A percentile compares a stretch with the other conserved stretches of the same genome.
phyloP scores from a whole-genome alignment of 1,139 yeast genomes.

The Taphrina sp. region DNA sequence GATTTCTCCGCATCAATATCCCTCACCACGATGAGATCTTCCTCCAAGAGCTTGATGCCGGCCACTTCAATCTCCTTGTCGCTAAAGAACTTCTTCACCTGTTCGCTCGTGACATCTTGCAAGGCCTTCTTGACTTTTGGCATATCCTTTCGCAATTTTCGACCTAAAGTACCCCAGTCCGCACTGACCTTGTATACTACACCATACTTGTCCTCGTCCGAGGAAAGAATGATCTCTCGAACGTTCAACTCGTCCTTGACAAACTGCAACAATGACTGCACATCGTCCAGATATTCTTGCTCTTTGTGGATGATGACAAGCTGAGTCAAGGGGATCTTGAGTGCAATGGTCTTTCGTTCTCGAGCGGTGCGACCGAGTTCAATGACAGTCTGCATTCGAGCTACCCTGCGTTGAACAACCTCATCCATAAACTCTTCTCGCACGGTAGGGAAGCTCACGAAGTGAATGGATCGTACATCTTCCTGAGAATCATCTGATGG shows the following conservation, averaged over 20 bases:
- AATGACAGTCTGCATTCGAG: constrained; percentile 95
- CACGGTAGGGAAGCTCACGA: constrained; percentile 83
- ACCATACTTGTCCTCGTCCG: constrained; percentile 87
- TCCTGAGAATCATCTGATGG: constrained; percentile 52
- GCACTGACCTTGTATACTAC: constrained; percentile 93
- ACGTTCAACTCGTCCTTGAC: constrained; percentile 89
- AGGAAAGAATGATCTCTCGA: constrained; percentile 79
- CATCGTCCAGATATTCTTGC: constrained; percentile 67
- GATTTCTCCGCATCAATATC: constrained; percentile 57
- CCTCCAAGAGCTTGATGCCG: constrained; percentile 80
- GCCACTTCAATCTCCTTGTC: constrained; percentile 79
- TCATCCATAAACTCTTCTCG: constrained; percentile 78
- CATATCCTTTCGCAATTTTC: constrained; percentile 90
- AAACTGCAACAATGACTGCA: constrained; percentile 72
- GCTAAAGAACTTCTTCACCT: constrained; percentile 72
- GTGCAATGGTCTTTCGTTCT: constrained; percentile 88
- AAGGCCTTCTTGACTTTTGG: constrained; percentile 92
- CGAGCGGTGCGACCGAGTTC: constrained; percentile 95
- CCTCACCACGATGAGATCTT: constrained; percentile 86
- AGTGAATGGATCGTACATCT: constrained; percentile 86
- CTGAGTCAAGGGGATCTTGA: constrained; percentile 91
- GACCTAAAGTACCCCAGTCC: constrained; percentile 98
- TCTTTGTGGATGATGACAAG: constrained; percentile 84
- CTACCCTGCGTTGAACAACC: constrained; percentile 68
- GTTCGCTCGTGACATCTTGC: constrained; percentile 73